Evolutionary conservation across 345 rosid species (phyloP).

Genomic region (Reutealis trisperma): DNA sequence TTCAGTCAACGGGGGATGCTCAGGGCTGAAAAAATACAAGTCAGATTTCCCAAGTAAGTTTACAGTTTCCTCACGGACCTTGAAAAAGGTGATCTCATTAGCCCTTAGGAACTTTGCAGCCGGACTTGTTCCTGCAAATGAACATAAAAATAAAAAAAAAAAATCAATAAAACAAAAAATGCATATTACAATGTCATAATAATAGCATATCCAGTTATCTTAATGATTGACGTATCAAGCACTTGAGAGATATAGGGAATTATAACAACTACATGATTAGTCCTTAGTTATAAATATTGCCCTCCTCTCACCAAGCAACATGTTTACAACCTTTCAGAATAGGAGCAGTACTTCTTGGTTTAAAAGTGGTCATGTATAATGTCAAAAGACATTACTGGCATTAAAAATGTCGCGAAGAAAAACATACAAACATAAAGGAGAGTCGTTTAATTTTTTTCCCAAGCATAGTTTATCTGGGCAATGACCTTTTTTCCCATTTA

Average conservation of each 20-base stretch:
- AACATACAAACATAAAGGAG: not conserved
- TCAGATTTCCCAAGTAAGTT: conserved; percentile 82
- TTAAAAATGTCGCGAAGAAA: no score
- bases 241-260: not conserved
- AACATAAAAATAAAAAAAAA: no score
- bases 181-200: not conserved
- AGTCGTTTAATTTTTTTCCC: not conserved
- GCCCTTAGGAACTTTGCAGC: conserved; percentile 87
- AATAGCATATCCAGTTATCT: not conserved
- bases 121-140: conserved; percentile 63
- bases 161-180: not conserved
- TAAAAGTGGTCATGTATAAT: not conserved
- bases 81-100: conserved; percentile 71
- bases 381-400: not conserved
- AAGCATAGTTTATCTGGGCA: not conserved
- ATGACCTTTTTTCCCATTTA: not conserved
- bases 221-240: not conserved
- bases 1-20: conserved; percentile 83
- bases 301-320: not conserved
- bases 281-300: not conserved
- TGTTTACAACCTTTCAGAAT: not conserved
- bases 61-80: conserved; percentile 69
- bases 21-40: conserved; percentile 68
- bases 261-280: no score
- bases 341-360: not conserved